phyloP scores from a whole-genome alignment of 1,284 basidiomycete species.

The Phlebopus sp. region DNA sequence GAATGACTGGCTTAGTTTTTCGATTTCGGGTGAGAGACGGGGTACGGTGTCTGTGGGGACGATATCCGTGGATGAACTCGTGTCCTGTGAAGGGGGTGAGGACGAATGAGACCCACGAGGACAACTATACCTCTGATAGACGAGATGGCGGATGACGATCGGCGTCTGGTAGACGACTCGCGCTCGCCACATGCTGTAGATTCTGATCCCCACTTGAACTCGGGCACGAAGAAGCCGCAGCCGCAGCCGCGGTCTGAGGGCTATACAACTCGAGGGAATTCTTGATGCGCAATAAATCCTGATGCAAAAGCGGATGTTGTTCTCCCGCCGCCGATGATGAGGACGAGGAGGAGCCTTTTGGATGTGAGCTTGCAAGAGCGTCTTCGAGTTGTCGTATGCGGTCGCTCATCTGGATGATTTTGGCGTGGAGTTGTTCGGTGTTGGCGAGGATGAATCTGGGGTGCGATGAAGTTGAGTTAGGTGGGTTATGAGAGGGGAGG shows the following conservation, averaged over 20 bases:
- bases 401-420: constrained; percentile 67
- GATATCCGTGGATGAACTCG: constrained; percentile 26
- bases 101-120: background rate
- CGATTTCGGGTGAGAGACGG: constrained; percentile 48
- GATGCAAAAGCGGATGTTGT: constrained; percentile 56
- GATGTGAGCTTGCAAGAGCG: constrained; percentile 41
- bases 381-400: constrained; percentile 69
- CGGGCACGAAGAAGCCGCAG: constrained; percentile 5
- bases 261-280: constrained; percentile 62
- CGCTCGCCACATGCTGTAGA: no score
- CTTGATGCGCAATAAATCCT: constrained; percentile 61
- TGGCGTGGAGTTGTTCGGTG: constrained; percentile 67
- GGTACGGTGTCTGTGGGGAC: constrained; percentile 11
- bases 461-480: constrained; percentile 7
- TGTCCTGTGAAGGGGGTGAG: constrained; percentile 16
- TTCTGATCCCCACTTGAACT: no score
- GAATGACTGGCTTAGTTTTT: constrained; percentile 58
- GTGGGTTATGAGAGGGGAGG: background rate
- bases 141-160: constrained; percentile 12
- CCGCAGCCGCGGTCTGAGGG: constrained; percentile 30
- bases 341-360: constrained; percentile 17
- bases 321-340: no score
- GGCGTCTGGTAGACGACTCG: constrained; percentile 14
- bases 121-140: constrained; percentile 26
- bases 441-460: constrained; percentile 68